Evolutionary conservation across 768 basidiomycete species (phyloP).

Genomic region (Lentinula aciculospora): DNA sequence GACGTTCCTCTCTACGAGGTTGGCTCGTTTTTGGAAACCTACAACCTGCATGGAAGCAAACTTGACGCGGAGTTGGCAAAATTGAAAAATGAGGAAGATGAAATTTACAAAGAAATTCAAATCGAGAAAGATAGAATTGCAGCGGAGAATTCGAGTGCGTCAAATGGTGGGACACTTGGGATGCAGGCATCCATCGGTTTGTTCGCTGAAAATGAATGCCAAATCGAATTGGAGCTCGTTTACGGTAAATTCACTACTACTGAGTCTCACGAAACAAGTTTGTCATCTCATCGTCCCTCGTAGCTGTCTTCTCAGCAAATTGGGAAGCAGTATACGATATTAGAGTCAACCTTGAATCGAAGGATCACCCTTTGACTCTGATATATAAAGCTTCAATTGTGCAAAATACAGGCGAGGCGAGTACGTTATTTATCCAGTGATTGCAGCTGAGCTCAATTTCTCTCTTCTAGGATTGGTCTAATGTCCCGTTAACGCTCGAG

Average conservation of each 20-base stretch:
- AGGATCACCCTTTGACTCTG: conserved; percentile 30
- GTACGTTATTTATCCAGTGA: neutral
- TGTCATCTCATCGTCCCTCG: neutral
- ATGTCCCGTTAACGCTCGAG: conserved; percentile 36
- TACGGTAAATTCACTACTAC: conserved; percentile 7
- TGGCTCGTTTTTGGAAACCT: neutral
- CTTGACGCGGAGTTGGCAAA: neutral
- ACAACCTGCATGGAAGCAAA: conserved; percentile 1
- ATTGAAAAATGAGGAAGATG: conserved; percentile 6
- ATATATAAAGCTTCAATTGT: conserved; percentile 35
- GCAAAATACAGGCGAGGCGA: conserved; percentile 38
- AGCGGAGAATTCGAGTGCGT: neutral
- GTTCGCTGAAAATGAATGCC: conserved; percentile 2
- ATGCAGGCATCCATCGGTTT: conserved; percentile 7
- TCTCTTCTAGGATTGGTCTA: conserved; percentile 31
- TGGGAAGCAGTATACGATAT: conserved; percentile 38
- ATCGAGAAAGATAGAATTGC: neutral
- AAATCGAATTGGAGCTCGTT: conserved; percentile 9
- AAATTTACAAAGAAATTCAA: neutral
- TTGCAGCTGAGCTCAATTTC: neutral
- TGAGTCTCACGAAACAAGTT: neutral
- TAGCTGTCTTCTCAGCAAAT: conserved; percentile 29
- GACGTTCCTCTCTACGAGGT: conserved; percentile 17
- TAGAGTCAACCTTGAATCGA: conserved; percentile 33
- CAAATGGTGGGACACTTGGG: neutral